Evolutionary conservation across 2,329 filamentous ascomycete genomes (phyloP), one percentile per base, ranked within the genome.

Genomic region (Zelopaecilomyces penicillatus): DNA sequence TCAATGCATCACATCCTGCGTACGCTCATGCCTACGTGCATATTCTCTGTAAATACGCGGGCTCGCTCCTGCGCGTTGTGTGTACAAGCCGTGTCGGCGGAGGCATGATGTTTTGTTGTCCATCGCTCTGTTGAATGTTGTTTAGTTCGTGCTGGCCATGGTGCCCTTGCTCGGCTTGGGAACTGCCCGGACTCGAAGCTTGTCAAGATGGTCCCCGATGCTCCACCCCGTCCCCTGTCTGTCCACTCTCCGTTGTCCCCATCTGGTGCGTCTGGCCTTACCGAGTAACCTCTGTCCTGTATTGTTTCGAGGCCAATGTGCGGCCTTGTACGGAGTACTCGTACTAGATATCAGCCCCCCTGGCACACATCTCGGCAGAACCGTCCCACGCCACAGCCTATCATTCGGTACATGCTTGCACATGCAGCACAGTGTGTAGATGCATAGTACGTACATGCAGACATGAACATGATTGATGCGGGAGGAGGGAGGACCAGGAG

Each of bases 331-430:
- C 42, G 26, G 27, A 36, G 45, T 41, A 41, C 30, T 41, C 28
- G 45, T 38, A 38, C 45, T 42, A 44, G 45, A 44, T 42, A 47
- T 41, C 42, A 46, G 42, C 36, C 37, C 44, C 47, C 47, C 47
- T 46, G 44, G 40, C 33, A 42, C 42, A 34, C 42, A 41, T 42
- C 47, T 51, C 49, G 49, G 44, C 49, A 51, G 44, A 49, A 49
- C 47, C 44, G 49, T 51, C 47, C 49, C 49, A 49, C 41, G 41
- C 41, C 19, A 19, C 19, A 19, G 19, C 19, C 41, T 34, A 43
- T 35, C 35, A 47, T 42, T 47, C 45, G 45, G 45, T 47, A 47
- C 38, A 44, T 47, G 42, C 37, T 39, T 19, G 28, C 26, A 41
- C 42, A 39, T 39, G 41, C 38, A 19, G 19, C 19, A 19, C 19